Conservation (phyloP, 2,329 filamentous ascomycete genomes). For the Teratosphaeria viscida region DNA sequence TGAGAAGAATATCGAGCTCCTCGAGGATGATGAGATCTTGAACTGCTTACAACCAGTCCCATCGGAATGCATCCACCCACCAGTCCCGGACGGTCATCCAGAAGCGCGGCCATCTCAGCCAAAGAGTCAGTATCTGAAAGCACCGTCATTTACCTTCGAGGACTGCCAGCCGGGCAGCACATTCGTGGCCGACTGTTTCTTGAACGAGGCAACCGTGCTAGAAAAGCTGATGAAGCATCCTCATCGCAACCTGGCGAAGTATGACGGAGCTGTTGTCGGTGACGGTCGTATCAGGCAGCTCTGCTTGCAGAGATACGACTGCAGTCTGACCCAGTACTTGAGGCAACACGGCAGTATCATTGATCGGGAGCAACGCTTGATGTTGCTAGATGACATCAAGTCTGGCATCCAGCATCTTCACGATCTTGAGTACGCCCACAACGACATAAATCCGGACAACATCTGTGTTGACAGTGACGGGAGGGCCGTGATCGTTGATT, state of each 20-base stretch:
- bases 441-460: conserved; percentile 28
- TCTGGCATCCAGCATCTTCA: conserved; percentile 27
- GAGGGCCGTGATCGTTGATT: conserved; percentile 27
- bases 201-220: conserved; percentile 18
- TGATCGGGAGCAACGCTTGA: conserved; percentile 1
- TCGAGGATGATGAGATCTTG: conserved; percentile 18
- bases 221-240: conserved; percentile 16
- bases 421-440: conserved; percentile 26
- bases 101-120: conserved; percentile 9
- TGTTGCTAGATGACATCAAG: conserved; percentile 15
- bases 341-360: conserved; percentile 11
- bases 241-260: conserved; percentile 22
- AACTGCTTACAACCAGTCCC: conserved; percentile 16
- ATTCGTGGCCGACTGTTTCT: conserved; percentile 20
- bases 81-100: conserved; percentile 11
- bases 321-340: conserved; percentile 15
- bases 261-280: conserved; percentile 21
- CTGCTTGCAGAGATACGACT: conserved; percentile 18
- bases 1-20: conserved; percentile 7
- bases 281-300: conserved; percentile 20
- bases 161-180: conserved; percentile 18
- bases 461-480: conserved; percentile 25
- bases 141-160: conserved; percentile 20
- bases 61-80: conserved; percentile 16
- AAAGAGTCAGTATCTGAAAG: conserved; percentile 21